A percentile compares a stretch with the other conserved stretches of the same genome.
Evolutionary conservation across 2,329 filamentous ascomycete genomes (phyloP).

Genomic region (Trichophyton equinum): DNA sequence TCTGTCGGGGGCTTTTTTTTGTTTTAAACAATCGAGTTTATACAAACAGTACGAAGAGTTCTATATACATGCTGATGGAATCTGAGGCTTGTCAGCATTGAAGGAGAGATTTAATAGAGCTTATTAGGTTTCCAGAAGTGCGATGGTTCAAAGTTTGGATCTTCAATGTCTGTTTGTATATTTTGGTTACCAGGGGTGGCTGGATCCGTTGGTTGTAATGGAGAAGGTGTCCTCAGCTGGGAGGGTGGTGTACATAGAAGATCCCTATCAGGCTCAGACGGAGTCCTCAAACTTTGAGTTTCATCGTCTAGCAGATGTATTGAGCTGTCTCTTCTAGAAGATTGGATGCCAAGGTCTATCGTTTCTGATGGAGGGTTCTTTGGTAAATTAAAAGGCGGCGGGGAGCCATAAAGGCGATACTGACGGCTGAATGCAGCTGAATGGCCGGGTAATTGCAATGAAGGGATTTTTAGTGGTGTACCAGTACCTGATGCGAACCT

Average conservation of each 20-base stretch:
- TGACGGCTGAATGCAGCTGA: not conserved
- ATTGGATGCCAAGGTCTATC: not conserved
- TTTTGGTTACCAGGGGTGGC: not conserved
- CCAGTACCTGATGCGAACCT: no score
- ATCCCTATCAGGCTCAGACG: not conserved
- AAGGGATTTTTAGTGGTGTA: not conserved
- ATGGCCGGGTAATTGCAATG: not conserved
- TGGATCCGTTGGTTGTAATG: not conserved
- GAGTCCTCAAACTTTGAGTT: not conserved
- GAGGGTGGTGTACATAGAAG: not conserved
- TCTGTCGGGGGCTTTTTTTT: no score
- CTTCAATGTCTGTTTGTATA: not conserved
- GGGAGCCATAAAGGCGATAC: not conserved
- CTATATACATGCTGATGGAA: no score
- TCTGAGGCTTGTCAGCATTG: no score
- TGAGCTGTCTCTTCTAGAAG: not conserved
- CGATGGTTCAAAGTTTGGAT: not conserved
- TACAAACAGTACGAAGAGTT: no score
- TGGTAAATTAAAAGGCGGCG: not conserved
- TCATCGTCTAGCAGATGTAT: not conserved
- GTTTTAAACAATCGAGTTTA: no score
- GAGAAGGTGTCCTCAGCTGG: not conserved
- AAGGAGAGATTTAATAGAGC: not conserved
- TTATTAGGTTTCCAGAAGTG: not conserved
- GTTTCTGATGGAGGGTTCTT: not conserved